phyloP scores from a whole-genome alignment of 2,329 filamentous ascomycete species.

The Fusarium protoensiforme region DNA sequence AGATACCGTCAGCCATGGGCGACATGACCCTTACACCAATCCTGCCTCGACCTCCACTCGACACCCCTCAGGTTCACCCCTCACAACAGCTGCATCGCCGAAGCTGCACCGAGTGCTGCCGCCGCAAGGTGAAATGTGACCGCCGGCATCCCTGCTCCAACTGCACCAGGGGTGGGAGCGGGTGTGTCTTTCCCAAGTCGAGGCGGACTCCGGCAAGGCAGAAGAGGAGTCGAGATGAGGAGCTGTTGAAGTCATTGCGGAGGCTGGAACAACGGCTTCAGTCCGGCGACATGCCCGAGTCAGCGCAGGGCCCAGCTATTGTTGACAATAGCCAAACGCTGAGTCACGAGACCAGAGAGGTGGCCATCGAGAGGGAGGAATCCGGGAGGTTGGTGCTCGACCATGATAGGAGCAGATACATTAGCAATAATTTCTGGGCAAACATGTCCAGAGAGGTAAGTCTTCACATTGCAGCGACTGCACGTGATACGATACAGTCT shows the following conservation, averaged over 20 bases:
- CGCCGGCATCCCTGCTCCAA: not conserved
- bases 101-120: conserved; percentile 1
- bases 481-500: not conserved
- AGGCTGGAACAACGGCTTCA: not conserved
- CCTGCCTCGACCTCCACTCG: not conserved
- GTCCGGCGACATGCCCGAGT: not conserved
- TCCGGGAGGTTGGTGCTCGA: not conserved
- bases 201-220: not conserved
- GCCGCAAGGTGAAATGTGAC: not conserved
- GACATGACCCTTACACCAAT: not conserved
- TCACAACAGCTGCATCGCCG: not conserved
- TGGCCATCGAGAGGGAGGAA: not conserved
- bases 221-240: not conserved
- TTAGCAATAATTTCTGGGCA: conserved; percentile 1
- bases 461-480: no score
- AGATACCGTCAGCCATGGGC: no score
- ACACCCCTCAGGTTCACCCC: not conserved
- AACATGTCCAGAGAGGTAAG: not conserved
- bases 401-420: not conserved
- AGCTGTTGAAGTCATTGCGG: not conserved
- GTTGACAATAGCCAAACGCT: not conserved
- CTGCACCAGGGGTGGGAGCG: not conserved
- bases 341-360: not conserved
- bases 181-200: not conserved
- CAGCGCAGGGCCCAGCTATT: not conserved